Base-by-base conservation (phyloP, 108 stramenopile genomes). In the Fistulifera solaris region DNA sequence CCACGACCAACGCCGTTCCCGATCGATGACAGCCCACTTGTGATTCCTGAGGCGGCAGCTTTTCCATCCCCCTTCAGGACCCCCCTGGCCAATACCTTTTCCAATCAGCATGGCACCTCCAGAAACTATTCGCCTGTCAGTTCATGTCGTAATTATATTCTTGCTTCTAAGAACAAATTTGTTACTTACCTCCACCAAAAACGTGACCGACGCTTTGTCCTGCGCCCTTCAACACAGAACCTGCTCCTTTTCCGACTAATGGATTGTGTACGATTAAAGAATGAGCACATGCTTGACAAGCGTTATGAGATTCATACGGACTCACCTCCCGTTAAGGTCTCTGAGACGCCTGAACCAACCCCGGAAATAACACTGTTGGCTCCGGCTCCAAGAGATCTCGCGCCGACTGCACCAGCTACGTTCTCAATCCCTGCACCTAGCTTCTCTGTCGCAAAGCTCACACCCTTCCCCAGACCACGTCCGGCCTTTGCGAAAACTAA, bases 311-410 rank as follows among this genome's bases (percentile, higher is more conserved):
- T 6, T 17, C 8, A 18, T 16, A 19, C 26, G 6, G 1, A 18
- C 76, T 66, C 63, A 77, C 76, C 76, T 53, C 92, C 92, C 56
- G 80, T 71, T 12, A 89, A 58, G 15, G 81, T 72, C 27, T 62
- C 78, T 21, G 87, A 79, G 14, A 93, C 80, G 7, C 92, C 92
- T 55, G 76, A 76, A 1, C 92, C 92, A 14, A 93, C 62, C 16
- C 92, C 92, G n/a, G 69, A 67, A n/a, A 89, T 79, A 12, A 89
- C 66, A 68, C 81, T 87, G 67, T 85, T 93, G 38, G 89, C 83
- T 31, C 92, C 83, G 16, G 74, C 70, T 27, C 92, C 92, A 41
- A 93, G 62, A 42, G 66, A 53, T 38, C 92, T 65, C 17, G 81
- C 75, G 26, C 92, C 92, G 25, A 93, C 67, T 45, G 61, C 71